Percentiles rank a stretch among this genome's conserved stretches.
These are phyloP conservation scores for Tylopilus felleus DNA, from an alignment of 768 basidiomycete species.

Conservation along the genomic window DNA sequence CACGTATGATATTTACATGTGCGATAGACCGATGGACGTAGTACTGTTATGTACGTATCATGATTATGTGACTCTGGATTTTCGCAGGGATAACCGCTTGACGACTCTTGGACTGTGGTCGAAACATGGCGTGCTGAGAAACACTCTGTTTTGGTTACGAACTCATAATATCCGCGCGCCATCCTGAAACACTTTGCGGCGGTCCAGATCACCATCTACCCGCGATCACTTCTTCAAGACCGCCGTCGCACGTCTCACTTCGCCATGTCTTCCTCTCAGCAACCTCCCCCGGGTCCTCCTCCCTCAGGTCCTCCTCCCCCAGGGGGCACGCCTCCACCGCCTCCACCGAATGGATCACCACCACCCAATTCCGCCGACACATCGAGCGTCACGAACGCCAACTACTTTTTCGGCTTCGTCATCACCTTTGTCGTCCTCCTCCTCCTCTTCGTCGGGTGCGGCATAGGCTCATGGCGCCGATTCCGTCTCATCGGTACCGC, in stretches of 20 bases:
- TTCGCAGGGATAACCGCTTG: too few relatives aligned
- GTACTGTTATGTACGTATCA: too few relatives aligned
- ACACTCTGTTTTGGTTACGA: slow-evolving; percentile 12
- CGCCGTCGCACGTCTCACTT: neutral
- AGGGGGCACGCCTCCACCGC: too few relatives aligned
- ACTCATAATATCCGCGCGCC: neutral
- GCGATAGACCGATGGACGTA: too few relatives aligned
- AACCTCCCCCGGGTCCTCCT: too few relatives aligned
- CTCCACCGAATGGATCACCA: neutral
- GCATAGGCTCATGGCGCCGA: slow-evolving; percentile 45
- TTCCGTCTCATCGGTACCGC: slow-evolving; percentile 17
- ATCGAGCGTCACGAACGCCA: slow-evolving; percentile 15
- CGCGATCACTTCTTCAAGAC: neutral
- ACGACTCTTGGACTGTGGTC: too few relatives aligned
- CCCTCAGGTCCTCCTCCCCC: slow-evolving; percentile 3
- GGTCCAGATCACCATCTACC: slow-evolving; percentile 10
- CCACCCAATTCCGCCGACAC: neutral
- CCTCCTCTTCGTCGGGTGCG: slow-evolving; percentile 50
- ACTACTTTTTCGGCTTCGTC: slow-evolving; percentile 35
- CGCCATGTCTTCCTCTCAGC: too few relatives aligned
- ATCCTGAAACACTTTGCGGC: slow-evolving; percentile 17
- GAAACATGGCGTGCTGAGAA: neutral
- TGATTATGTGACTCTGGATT: neutral
- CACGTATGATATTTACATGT: neutral
- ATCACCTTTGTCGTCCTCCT: slow-evolving; percentile 35